Conservation (phyloP, 2,329 filamentous ascomycete species). For the Pseudopyricularia cyperi region DNA sequence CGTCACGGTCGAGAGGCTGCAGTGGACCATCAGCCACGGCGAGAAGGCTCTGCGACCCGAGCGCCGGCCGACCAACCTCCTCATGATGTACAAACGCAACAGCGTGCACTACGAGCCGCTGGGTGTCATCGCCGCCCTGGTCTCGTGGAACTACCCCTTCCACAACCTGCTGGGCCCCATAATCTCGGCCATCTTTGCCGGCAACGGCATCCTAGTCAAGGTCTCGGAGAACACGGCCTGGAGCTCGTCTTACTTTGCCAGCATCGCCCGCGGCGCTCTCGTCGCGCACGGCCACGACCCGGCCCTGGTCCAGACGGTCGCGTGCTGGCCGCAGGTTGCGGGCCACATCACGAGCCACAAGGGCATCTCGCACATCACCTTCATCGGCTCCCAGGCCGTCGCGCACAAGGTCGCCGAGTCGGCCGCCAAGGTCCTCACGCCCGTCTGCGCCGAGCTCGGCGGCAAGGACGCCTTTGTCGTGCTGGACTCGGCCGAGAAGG, state of each 20-base stretch:
- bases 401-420: conserved; percentile 80
- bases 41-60: conserved; percentile 65
- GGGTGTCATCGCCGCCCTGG: conserved; percentile 81
- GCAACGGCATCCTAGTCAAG: conserved; percentile 87
- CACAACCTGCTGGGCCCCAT: conserved; percentile 90
- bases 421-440: conserved; percentile 75
- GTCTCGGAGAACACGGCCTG: conserved; percentile 92
- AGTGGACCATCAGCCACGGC: conserved; percentile 87
- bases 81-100: conserved; percentile 94
- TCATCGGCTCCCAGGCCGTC: conserved; percentile 82
- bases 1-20: conserved; percentile 84
- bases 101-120: conserved; percentile 83
- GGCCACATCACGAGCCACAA: conserved; percentile 74
- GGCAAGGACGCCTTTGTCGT: conserved; percentile 90
- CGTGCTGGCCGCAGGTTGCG: conserved; percentile 79
- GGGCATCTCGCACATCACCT: conserved; percentile 77
- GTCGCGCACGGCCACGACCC: conserved; percentile 71
- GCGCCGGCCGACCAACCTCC: conserved; percentile 68
- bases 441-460: conserved; percentile 80
- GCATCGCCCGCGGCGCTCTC: conserved; percentile 67
- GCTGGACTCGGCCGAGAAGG: conserved; percentile 57
- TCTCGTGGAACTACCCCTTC: conserved; percentile 96
- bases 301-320: conserved; percentile 68
- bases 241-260: conserved; percentile 73
- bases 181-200: conserved; percentile 80